Conservation (phyloP, 257 asterid species). For the Striga asiatica region DNA sequence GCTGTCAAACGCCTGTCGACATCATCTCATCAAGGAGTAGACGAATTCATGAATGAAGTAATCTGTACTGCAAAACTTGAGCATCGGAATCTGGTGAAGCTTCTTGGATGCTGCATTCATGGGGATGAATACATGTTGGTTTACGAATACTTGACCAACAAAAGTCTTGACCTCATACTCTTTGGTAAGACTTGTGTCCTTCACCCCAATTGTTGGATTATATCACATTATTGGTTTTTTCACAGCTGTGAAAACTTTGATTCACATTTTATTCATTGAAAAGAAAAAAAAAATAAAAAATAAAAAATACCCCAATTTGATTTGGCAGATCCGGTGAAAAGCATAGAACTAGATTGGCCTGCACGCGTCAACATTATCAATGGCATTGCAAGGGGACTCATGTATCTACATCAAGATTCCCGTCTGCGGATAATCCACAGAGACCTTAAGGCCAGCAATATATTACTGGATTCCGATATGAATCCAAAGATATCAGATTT, state of each 20-base stretch:
- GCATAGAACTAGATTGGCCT: slow-evolving; percentile 32
- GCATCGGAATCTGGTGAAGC: slow-evolving; percentile 4
- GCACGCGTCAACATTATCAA: slow-evolving; percentile 26
- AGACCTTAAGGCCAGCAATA: not conserved
- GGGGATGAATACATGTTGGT: not conserved
- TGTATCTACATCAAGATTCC: not conserved
- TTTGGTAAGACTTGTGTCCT: not conserved
- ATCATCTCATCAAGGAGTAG: not conserved
- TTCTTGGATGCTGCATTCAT: not conserved
- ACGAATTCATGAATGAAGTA: not conserved
- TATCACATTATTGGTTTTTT: too few species aligned
- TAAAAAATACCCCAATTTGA: slow-evolving; percentile 9
- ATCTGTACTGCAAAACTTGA: not conserved
- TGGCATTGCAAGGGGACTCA: slow-evolving; percentile 1
- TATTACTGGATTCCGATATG: not conserved
- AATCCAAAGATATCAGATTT: not conserved
- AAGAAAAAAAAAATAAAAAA: not conserved
- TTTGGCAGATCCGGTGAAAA: slow-evolving; percentile 22
- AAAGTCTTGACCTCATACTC: not conserved
- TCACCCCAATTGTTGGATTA: too few species aligned
- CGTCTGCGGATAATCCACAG: not conserved
- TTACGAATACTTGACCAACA: not conserved
- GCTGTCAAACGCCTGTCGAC: not conserved
- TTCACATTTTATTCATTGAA: not conserved
- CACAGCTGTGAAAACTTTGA: not conserved